Conservation (phyloP, 2,329 filamentous ascomycete genomes). For the Stagonosporopsis tanaceti region DNA sequence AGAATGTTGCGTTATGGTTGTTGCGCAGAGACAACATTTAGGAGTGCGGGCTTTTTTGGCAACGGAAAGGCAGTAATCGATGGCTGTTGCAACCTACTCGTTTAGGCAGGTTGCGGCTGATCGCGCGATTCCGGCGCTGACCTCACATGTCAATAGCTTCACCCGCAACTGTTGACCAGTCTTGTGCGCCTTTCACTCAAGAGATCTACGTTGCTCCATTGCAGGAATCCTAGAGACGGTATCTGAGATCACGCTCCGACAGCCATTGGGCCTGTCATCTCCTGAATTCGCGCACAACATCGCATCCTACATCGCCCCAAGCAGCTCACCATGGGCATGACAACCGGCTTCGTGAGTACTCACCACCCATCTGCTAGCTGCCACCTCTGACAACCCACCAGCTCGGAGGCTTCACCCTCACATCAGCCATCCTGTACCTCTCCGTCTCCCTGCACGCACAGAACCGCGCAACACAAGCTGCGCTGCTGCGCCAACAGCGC, state of each 20-base stretch:
- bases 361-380: background rate
- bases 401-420: constrained; percentile 61
- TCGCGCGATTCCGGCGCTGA: constrained; percentile 11
- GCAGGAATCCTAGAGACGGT: too few relatives aligned
- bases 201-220: too few relatives aligned
- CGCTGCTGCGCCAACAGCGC: constrained; percentile 57
- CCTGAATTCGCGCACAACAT: background rate
- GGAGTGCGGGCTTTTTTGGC: background rate
- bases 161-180: background rate
- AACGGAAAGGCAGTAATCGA: background rate
- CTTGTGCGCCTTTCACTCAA: constrained; percentile 1
- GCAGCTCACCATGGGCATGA: constrained; percentile 57
- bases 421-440: constrained; percentile 53
- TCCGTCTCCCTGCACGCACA: constrained; percentile 54
- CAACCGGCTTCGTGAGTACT: constrained; percentile 58
- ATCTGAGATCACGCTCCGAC: background rate
- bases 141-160: constrained; percentile 19
- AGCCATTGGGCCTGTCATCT: constrained; percentile 12
- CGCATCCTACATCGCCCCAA: constrained; percentile 2
- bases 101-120: constrained; percentile 14
- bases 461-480: constrained; percentile 56
- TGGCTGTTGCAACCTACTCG: constrained; percentile 2
- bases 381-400: constrained; percentile 31
- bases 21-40: background rate
- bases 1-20: background rate